Percentiles rank a stretch among this genome's conserved stretches.
These are phyloP conservation scores for Lentinula sp. DNA, from an alignment of 768 basidiomycete genomes.

Conservation along the genomic window DNA sequence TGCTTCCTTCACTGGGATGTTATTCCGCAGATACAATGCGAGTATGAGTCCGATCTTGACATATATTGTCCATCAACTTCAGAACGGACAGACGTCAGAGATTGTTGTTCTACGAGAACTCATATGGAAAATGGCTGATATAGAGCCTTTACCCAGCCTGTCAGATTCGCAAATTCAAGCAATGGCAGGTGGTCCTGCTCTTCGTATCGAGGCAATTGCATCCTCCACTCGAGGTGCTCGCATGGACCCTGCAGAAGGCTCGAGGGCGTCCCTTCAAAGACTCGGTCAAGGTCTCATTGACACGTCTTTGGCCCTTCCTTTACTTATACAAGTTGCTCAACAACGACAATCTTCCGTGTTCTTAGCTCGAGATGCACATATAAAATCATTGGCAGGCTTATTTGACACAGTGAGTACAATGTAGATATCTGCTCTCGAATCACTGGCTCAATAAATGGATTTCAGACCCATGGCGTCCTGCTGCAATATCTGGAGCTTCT, in stretches of 20 bases:
- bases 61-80: conserved; percentile 88
- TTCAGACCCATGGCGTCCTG: conserved; percentile 84
- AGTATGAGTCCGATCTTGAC: conserved; percentile 80
- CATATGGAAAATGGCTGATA: conserved; percentile 93
- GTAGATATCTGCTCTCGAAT: conserved; percentile 5
- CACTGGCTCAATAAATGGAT: conserved; percentile 11
- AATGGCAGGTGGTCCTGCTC: conserved; percentile 85
- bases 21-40: conserved; percentile 82
- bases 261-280: conserved; percentile 59
- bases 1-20: conserved; percentile 88
- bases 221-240: conserved; percentile 70
- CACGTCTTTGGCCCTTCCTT: conserved; percentile 72
- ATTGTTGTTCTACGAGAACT: conserved; percentile 89
- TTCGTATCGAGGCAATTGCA: conserved; percentile 87
- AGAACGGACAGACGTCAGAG: conserved; percentile 77
- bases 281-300: conserved; percentile 63
- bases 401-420: conserved; percentile 75
- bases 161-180: conserved; percentile 84
- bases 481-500: conserved; percentile 90
- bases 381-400: conserved; percentile 81
- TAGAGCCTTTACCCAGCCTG: conserved; percentile 84
- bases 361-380: conserved; percentile 63
- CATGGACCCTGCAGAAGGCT: conserved; percentile 58
- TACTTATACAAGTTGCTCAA: conserved; percentile 89
- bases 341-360: conserved; percentile 84